Conservation (phyloP, 2,329 filamentous ascomycete species). For the Hymenoscyphus fructigenus region DNA sequence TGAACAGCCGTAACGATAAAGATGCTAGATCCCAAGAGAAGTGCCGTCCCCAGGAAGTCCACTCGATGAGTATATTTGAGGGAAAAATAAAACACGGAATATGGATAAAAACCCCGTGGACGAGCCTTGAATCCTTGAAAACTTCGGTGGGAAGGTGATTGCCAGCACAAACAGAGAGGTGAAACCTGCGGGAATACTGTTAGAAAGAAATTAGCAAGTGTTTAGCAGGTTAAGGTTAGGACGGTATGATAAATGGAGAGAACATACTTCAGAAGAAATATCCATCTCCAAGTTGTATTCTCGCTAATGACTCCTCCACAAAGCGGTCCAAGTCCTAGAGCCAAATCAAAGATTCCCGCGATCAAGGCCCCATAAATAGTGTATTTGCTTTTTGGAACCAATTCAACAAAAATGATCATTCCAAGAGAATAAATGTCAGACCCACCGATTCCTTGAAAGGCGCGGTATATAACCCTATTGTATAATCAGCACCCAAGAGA, state of each 20-base stretch:
- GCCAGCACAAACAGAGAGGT: not conserved
- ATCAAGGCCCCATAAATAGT: not conserved
- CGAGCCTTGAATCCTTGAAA: not conserved
- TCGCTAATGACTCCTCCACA: not conserved
- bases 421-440: not conserved
- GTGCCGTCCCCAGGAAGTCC: not conserved
- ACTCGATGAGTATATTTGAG: not conserved
- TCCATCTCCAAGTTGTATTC: conserved; percentile 3
- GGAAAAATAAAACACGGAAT: not conserved
- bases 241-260: not conserved
- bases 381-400: conserved; percentile 1
- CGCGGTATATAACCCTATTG: not conserved
- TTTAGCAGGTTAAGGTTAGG: not conserved
- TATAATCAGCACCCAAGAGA: not conserved
- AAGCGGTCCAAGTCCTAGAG: conserved; percentile 1
- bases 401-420: not conserved
- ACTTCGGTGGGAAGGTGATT: not conserved
- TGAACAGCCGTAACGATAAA: not conserved
- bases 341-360: not conserved
- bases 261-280: conserved; percentile 8
- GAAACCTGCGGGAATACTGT: not conserved
- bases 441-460: conserved; percentile 5
- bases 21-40: not conserved
- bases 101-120: not conserved
- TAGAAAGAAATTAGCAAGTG: not conserved